Percentiles rank a stretch among this genome's conserved stretches.
These are phyloP conservation scores for Aspergillus cejpii DNA, from an alignment of 2,329 filamentous ascomycete species.

Conservation along the genomic window DNA sequence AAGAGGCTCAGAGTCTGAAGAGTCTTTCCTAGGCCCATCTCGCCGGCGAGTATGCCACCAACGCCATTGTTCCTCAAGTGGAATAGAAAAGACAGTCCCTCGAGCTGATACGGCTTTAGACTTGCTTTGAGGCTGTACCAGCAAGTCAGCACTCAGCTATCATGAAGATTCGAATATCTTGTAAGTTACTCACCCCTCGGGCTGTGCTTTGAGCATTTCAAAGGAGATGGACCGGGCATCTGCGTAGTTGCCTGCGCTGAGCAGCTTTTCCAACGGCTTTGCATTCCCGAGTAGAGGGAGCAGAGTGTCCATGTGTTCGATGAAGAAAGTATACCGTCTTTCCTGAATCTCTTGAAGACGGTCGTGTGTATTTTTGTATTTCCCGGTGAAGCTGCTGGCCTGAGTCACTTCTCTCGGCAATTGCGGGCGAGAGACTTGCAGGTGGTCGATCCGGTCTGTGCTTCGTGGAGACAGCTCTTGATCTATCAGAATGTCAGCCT, in stretches of 20 bases:
- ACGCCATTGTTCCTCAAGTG: constrained; percentile 28
- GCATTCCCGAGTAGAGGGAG: constrained; percentile 1
- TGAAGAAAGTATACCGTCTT: constrained; percentile 1
- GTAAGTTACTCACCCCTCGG: constrained; percentile 1
- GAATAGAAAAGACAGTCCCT: constrained; percentile 46
- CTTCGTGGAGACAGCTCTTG: background rate
- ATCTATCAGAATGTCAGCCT: background rate
- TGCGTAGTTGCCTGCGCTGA: background rate
- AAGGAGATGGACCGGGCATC: background rate
- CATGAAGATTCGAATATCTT: background rate
- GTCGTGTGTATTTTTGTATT: background rate
- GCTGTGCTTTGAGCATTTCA: background rate
- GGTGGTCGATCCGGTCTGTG: background rate
- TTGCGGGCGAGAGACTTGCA: background rate
- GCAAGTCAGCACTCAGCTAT: background rate
- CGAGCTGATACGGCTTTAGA: constrained; percentile 49
- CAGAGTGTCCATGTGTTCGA: constrained; percentile 1
- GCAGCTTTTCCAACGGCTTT: background rate
- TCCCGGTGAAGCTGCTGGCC: background rate
- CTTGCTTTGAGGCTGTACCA: constrained; percentile 42
- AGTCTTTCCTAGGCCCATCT: constrained; percentile 31
- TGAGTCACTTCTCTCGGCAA: background rate
- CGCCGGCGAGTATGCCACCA: constrained; percentile 25
- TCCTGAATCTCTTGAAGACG: background rate
- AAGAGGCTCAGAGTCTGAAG: constrained; percentile 37